Base-by-base conservation (phyloP, 352 stramenopile genomes). In the Pythium biforme region DNA sequence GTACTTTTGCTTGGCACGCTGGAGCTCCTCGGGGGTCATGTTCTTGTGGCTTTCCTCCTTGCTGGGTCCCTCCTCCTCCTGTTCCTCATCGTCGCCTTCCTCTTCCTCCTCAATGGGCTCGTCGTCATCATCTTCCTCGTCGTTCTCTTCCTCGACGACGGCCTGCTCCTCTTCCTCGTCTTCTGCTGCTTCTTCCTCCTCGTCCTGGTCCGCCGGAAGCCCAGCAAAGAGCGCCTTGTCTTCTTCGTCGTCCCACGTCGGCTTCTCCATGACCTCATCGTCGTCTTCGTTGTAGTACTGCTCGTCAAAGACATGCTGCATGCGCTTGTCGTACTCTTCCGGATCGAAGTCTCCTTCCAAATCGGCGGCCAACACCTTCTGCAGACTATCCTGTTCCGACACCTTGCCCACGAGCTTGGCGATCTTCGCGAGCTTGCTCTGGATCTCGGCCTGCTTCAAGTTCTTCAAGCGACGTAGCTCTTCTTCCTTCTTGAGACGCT, bases 401-500 rank as follows among this genome's bases (percentile, higher is more conserved):
- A 89, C 57, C 67, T 88, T 79, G 45, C 87, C 86, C 73, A 94
- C 90, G n/a, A 94, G 77, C 27, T 76, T 80, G 17, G 77, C 85
- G 29, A 99, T 86, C 74, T 98, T 94, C 40, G 96, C 81, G 23
- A 99, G 71, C 65, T 98, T 97, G 45, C 76, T 81, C 66, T 98
- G 75, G 41, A 99, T 90, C 73, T 99, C 97, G 39, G 96, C 82
- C 58, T 97, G 88, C 75, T 99, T 99, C 2, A 99, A 83, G 78
- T 99, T 99, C 79, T 99, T 99, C 19, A 99, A 67, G 11, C 97
- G 85, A 34, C 90, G 84, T 31, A 99, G 79, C 69, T 99, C 94
- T 65, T 98, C 96, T 73, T 99, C 96, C 69, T 99, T 99, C 46
- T 97, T 96, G 70, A 95, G 90, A 19, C 96, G 89, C 74, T 99